Evolutionary conservation across 2,329 filamentous ascomycete species (phyloP).

Genomic region (Xylaria digitata): DNA sequence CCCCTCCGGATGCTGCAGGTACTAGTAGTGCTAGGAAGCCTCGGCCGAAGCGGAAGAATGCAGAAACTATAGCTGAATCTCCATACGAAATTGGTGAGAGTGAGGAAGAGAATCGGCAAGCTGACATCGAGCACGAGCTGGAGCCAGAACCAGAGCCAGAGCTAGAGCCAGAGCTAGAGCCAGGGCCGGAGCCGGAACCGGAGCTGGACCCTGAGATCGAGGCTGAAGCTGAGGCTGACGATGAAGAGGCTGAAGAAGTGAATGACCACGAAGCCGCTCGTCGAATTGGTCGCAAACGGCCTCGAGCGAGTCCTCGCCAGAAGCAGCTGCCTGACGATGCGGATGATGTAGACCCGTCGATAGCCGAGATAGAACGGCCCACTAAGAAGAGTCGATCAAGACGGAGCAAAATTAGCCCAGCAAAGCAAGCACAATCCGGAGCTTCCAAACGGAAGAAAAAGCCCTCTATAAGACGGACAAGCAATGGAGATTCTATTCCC

Average conservation of each 20-base stretch:
- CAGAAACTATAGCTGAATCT: slow-evolving; percentile 30
- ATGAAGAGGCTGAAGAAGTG: slow-evolving; percentile 58
- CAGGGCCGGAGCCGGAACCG: not conserved
- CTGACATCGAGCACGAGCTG: slow-evolving; percentile 7
- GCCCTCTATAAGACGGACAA: slow-evolving; percentile 40
- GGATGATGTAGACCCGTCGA: slow-evolving; percentile 53
- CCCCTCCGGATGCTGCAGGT: slow-evolving; percentile 46
- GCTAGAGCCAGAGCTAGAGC: not conserved
- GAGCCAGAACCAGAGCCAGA: not conserved
- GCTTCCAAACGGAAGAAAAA: slow-evolving; percentile 41
- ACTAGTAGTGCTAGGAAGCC: slow-evolving; percentile 46
- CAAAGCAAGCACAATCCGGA: slow-evolving; percentile 56
- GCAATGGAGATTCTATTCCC: slow-evolving; percentile 56
- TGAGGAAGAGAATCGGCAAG: slow-evolving; percentile 43
- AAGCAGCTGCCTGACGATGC: slow-evolving; percentile 55
- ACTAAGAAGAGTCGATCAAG: slow-evolving; percentile 51
- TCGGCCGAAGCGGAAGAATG: slow-evolving; percentile 41
- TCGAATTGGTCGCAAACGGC: slow-evolving; percentile 57
- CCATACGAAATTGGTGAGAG: slow-evolving; percentile 33
- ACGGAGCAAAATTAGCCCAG: slow-evolving; percentile 55
- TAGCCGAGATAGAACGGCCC: slow-evolving; percentile 49
- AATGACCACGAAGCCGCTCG: slow-evolving; percentile 57
- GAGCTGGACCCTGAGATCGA: slow-evolving; percentile 19
- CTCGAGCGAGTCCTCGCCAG: slow-evolving; percentile 52
- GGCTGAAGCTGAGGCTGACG: slow-evolving; percentile 34